phyloP scores from a whole-genome alignment of 768 basidiomycete genomes.

The Amanita jacksonii region DNA sequence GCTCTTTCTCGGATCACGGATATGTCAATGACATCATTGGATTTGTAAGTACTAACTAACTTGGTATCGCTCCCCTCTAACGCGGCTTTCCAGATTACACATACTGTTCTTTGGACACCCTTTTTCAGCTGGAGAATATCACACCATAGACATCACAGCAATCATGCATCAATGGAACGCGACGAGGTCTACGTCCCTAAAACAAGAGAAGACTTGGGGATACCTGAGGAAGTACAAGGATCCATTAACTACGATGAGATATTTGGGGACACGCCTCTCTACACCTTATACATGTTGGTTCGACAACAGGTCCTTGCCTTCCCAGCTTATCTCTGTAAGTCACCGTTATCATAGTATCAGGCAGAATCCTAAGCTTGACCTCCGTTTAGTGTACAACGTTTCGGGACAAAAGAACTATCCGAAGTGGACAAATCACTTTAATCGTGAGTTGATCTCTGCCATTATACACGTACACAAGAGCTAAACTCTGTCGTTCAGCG shows the following conservation, averaged over 20 bases:
- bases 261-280: conserved; percentile 52
- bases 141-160: conserved; percentile 42
- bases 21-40: conserved; percentile 40
- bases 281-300: conserved; percentile 44
- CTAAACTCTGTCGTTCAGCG: conserved; percentile 23
- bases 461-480: background rate
- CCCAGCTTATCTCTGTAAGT: conserved; percentile 51
- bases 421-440: conserved; percentile 58
- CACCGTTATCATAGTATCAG: conserved; percentile 6
- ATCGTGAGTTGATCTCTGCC: conserved; percentile 35
- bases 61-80: background rate
- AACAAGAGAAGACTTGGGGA: conserved; percentile 43
- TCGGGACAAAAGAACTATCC: conserved; percentile 53
- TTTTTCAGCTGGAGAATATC: conserved; percentile 49
- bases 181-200: conserved; percentile 56
- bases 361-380: background rate
- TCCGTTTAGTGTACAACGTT: conserved; percentile 44
- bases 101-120: conserved; percentile 41
- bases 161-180: conserved; percentile 44
- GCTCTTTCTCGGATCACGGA: conserved; percentile 42
- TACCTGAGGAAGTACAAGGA: conserved; percentile 28
- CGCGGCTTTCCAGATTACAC: conserved; percentile 23
- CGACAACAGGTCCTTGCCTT: conserved; percentile 51
- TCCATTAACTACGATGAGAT: conserved; percentile 43
- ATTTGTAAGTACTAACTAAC: conserved; percentile 29